phyloP scores from a whole-genome alignment of 1,284 basidiomycete genomes.

The Hemileccinum hortonii region DNA sequence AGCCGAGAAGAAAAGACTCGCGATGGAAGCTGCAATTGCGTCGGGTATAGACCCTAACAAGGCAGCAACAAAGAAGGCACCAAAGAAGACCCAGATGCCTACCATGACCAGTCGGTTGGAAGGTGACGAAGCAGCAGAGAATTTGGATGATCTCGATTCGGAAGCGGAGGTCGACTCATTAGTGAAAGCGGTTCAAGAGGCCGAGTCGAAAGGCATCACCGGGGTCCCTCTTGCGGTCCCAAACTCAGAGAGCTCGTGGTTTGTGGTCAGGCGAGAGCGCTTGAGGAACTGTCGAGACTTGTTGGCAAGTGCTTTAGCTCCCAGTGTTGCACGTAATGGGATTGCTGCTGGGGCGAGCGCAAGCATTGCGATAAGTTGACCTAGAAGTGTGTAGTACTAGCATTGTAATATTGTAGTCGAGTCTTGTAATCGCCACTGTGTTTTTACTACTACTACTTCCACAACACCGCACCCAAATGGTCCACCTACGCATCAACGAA shows the following conservation, averaged over 20 bases:
- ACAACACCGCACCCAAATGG: slow-evolving; percentile 47
- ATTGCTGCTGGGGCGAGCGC: slow-evolving; percentile 18
- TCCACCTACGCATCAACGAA: slow-evolving; percentile 69
- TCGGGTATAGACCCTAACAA: slow-evolving; percentile 50
- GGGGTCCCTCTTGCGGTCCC: slow-evolving; percentile 52
- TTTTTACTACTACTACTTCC: no score
- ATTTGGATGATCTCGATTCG: slow-evolving; percentile 77
- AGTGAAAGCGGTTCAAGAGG: slow-evolving; percentile 51
- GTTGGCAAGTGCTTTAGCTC: slow-evolving; percentile 53
- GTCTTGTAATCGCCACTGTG: neutral
- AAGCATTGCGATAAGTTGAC: slow-evolving; percentile 23
- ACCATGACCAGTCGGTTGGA: slow-evolving; percentile 46
- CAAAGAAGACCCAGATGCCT: slow-evolving; percentile 47
- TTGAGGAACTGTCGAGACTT: slow-evolving; percentile 67
- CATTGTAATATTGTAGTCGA: neutral
- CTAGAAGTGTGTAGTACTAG: neutral
- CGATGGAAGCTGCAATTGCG: slow-evolving; percentile 63
- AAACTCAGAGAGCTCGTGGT: slow-evolving; percentile 58
- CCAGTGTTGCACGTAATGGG: slow-evolving; percentile 25
- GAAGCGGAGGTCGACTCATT: slow-evolving; percentile 68
- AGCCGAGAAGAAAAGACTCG: slow-evolving; percentile 69
- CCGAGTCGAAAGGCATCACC: slow-evolving; percentile 51
- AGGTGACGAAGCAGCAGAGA: slow-evolving; percentile 65
- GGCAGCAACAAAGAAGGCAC: slow-evolving; percentile 54
- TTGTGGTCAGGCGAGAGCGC: slow-evolving; percentile 71